Percentiles rank a stretch among this genome's conserved stretches.
Evolutionary conservation across 768 basidiomycete genomes (phyloP).

Genomic region (Calocybe indica): DNA sequence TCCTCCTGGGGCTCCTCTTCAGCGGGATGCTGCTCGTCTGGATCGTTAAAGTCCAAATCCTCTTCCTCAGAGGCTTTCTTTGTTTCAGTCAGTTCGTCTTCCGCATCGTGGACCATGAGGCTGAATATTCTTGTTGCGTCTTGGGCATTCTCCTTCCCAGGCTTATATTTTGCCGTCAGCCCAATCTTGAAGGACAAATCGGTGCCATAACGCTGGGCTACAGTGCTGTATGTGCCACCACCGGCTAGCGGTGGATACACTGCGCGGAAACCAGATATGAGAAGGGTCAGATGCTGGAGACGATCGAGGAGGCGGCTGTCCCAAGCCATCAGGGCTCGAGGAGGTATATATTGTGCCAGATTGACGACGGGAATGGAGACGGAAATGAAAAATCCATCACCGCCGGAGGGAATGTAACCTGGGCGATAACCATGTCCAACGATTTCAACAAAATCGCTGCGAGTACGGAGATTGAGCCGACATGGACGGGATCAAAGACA

Average conservation of each 20-base stretch:
- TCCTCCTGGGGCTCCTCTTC: conserved; percentile 19
- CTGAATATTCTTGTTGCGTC: conserved; percentile 46
- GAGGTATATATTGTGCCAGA: conserved; percentile 47
- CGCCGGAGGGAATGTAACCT: conserved; percentile 46
- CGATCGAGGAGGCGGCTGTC: conserved; percentile 56
- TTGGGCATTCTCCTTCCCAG: conserved; percentile 39
- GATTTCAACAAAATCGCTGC: conserved; percentile 56
- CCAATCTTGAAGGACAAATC: conserved; percentile 55
- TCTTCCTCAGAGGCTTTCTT: conserved; percentile 23
- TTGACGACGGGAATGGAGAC: conserved; percentile 50
- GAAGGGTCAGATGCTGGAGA: conserved; percentile 54
- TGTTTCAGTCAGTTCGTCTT: conserved; percentile 30
- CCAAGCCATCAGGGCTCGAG: conserved; percentile 70
- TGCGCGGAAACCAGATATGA: conserved; percentile 51
- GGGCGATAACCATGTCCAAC: conserved; percentile 53
- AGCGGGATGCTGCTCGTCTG: conserved; percentile 13
- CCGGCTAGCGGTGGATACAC: conserved; percentile 46
- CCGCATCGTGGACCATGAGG: conserved; percentile 37
- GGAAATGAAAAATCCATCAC: conserved; percentile 47
- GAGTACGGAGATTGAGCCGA: conserved; percentile 3
- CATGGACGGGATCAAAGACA: background rate
- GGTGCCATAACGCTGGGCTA: conserved; percentile 27
- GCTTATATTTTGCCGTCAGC: conserved; percentile 55
- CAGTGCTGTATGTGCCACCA: conserved; percentile 33
- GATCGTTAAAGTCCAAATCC: conserved; percentile 18